These are phyloP conservation scores for Russula griseocarnosa DNA, from an alignment of 768 basidiomycete genomes.

Conservation along the genomic window DNA sequence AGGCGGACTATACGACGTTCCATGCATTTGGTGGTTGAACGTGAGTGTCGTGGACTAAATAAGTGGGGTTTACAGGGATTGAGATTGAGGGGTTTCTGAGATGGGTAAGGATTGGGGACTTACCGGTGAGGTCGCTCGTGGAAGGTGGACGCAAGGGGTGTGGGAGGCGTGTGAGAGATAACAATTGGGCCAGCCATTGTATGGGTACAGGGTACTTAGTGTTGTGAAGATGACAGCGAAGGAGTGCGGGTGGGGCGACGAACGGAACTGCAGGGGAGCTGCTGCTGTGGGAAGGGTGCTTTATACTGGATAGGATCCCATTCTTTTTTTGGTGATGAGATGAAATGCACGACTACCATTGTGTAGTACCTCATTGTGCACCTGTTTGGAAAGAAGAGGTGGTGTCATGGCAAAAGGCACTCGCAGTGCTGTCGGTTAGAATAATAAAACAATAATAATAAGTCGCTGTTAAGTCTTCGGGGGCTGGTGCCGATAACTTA, in stretches of 20 bases:
- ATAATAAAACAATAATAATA: too few species aligned
- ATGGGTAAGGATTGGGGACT: not conserved
- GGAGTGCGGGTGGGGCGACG: not conserved
- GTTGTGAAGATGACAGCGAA: not conserved
- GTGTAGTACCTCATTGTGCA: not conserved
- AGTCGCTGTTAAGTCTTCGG: too few species aligned
- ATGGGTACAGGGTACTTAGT: too few species aligned
- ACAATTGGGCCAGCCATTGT: conserved; percentile 24
- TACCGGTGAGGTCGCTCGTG: conserved; percentile 18
- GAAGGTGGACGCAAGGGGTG: not conserved
- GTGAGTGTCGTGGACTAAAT: conserved; percentile 1
- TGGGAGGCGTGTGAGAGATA: not conserved
- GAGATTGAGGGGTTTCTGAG: too few species aligned
- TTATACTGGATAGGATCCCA: not conserved
- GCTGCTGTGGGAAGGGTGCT: not conserved
- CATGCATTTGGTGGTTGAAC: conserved; percentile 45
- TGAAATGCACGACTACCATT: not conserved
- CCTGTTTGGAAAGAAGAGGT: not conserved
- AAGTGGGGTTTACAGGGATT: not conserved
- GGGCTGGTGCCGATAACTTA: too few species aligned
- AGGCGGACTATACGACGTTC: conserved; percentile 55
- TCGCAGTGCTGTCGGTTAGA: too few species aligned
- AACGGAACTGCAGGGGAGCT: not conserved
- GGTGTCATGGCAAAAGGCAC: too few species aligned
- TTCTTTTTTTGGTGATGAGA: not conserved